Evolutionary conservation across 495 filamentous ascomycete species (phyloP).

Genomic region (Amniculicola lignicola): DNA sequence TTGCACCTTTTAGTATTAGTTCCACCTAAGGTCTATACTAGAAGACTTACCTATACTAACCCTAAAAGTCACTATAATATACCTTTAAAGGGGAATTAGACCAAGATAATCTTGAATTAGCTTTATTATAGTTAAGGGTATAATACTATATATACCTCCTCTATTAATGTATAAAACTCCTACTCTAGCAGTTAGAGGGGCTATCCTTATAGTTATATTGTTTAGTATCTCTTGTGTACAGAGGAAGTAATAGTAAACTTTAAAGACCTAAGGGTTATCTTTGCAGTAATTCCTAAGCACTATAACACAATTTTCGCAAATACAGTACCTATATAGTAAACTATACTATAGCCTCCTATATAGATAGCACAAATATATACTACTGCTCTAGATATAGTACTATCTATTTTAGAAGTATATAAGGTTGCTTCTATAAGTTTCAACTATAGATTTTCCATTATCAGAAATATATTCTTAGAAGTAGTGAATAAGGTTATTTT

Average conservation of each 20-base stretch:
- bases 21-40: background rate
- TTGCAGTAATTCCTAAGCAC: background rate
- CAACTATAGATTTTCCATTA: background rate
- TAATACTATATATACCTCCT: conserved; percentile 32
- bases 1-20: background rate
- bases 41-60: conserved; percentile 32
- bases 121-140: conserved; percentile 25
- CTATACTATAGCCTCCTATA: conserved; percentile 2
- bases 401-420: conserved; percentile 3
- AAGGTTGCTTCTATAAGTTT: conserved; percentile 2
- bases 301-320: conserved; percentile 6
- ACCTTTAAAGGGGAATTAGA: conserved; percentile 24
- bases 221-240: conserved; percentile 16
- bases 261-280: conserved; percentile 28
- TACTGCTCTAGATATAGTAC: conserved; percentile 7
- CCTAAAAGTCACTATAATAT: conserved; percentile 31
- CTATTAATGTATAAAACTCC: conserved; percentile 33
- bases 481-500: conserved; percentile 2
- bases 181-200: conserved; percentile 34
- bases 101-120: conserved; percentile 22
- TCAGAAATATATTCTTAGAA: conserved; percentile 6
- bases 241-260: conserved; percentile 24
- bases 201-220: conserved; percentile 17
- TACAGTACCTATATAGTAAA: conserved; percentile 4
- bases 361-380: conserved; percentile 1